These are phyloP conservation scores for Phialocephala subalpina DNA, from an alignment of 2,329 filamentous ascomycete species.

Conservation along the genomic window DNA sequence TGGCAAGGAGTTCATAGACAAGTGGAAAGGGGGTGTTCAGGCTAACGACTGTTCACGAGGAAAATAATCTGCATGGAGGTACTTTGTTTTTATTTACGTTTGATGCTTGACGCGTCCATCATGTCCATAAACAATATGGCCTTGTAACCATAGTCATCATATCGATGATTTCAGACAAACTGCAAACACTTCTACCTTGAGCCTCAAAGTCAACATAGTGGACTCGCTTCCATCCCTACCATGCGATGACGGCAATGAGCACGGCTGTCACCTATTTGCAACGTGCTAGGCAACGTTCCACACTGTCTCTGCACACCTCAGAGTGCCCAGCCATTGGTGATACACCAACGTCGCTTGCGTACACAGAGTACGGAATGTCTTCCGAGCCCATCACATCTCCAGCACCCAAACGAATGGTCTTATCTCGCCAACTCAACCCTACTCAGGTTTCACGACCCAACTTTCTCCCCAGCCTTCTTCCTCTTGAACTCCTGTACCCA, in stretches of 20 bases:
- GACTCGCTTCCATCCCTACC: not conserved
- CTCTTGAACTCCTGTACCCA: slow-evolving; percentile 89
- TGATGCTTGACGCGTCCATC: not conserved
- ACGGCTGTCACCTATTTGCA: not conserved
- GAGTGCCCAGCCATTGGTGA: not conserved
- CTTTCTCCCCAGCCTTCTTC: slow-evolving; percentile 64
- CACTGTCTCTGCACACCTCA: not conserved
- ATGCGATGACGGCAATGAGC: not conserved
- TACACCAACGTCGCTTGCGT: not conserved
- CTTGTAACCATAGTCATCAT: slow-evolving; percentile 14
- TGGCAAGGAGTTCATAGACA: not conserved
- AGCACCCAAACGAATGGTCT: not conserved
- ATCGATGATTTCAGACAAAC: slow-evolving; percentile 1
- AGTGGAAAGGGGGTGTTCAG: slow-evolving; percentile 1
- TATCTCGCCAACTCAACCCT: not conserved
- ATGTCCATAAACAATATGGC: slow-evolving; percentile 16
- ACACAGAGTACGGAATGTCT: not conserved
- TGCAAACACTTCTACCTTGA: not conserved
- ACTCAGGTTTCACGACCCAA: not conserved
- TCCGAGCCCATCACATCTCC: not conserved
- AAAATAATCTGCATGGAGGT: slow-evolving; percentile 9
- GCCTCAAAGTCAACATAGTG: not conserved
- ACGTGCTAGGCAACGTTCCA: not conserved
- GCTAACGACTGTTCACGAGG: not conserved
- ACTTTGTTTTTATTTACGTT: not conserved